A percentile compares a stretch with the other conserved stretches of the same genome.
Conservation (phyloP, 352 stramenopile species). For the Phytophthora agathidicida region DNA sequence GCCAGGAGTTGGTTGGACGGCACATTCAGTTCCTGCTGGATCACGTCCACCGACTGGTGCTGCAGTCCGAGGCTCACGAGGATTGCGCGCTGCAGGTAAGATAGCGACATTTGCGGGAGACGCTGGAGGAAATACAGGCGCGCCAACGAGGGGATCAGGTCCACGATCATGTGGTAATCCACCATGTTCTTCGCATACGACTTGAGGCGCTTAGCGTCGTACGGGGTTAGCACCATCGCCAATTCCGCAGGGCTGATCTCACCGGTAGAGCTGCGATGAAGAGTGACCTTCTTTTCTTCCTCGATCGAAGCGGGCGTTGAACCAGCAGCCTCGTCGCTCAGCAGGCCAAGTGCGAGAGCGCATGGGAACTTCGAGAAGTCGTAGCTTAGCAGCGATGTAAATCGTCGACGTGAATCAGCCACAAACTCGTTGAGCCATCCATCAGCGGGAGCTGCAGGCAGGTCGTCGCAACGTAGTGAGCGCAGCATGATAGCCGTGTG, state of each 20-base stretch:
- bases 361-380: conserved; percentile 93
- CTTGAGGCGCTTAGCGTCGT: conserved; percentile 98
- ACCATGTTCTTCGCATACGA: conserved; percentile 99
- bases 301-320: conserved; percentile 22
- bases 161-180: conserved; percentile 99
- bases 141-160: conserved; percentile 95
- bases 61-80: conserved; percentile 95
- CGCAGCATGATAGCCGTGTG: conserved; percentile 96
- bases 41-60: conserved; percentile 93
- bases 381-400: conserved; percentile 94
- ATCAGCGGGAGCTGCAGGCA: conserved; percentile 73
- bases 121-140: conserved; percentile 97
- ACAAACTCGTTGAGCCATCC: conserved; percentile 96
- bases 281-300: conserved; percentile 28
- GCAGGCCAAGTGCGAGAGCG: conserved; percentile 90
- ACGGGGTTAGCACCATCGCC: conserved; percentile 93
- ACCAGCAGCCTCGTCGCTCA: conserved; percentile 68
- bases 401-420: conserved; percentile 92
- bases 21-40: conserved; percentile 94
- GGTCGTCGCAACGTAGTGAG: conserved; percentile 73
- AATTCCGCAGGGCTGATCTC: conserved; percentile 91
- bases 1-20: conserved; percentile 96
- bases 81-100: conserved; percentile 95
- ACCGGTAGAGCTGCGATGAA: conserved; percentile 69
- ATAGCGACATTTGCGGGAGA: conserved; percentile 93